These are phyloP conservation scores for Wickerhamiella domercqiae DNA, from an alignment of 805 yeast genomes.

Conservation along the genomic window DNA sequence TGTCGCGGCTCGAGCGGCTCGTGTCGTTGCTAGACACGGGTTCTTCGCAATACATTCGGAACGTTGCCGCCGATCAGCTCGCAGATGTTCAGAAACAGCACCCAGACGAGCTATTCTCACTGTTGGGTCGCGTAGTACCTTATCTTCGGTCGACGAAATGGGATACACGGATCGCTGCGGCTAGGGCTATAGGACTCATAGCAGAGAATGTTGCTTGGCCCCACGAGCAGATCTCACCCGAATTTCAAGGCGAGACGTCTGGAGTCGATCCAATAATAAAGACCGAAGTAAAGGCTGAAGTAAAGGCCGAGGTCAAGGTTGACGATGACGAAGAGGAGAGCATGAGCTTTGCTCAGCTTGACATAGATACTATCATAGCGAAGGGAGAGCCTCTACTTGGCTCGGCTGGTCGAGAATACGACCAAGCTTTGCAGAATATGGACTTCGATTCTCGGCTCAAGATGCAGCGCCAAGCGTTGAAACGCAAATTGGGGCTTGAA, in stretches of 20 bases:
- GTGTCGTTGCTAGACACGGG: conserved; percentile 64
- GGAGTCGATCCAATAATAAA: not conserved
- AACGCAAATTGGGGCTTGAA: conserved; percentile 30
- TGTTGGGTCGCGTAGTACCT: conserved; percentile 82
- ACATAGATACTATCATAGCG: conserved; percentile 24
- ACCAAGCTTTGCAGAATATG: conserved; percentile 24
- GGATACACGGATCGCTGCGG: conserved; percentile 95
- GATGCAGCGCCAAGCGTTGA: conserved; percentile 34
- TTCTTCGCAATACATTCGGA: conserved; percentile 80
- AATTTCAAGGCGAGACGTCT: conserved; percentile 5
- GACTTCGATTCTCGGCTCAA: conserved; percentile 34
- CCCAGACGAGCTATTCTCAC: conserved; percentile 76
- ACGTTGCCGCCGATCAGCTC: conserved; percentile 93
- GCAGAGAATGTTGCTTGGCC: conserved; percentile 76
- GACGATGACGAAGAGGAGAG: conserved; percentile 19
- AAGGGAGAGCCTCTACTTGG: conserved; percentile 42
- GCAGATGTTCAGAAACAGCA: conserved; percentile 88
- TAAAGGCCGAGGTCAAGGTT: conserved; percentile 13
- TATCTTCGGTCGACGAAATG: conserved; percentile 68
- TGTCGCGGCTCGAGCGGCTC: conserved; percentile 22
- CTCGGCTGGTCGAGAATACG: conserved; percentile 38
- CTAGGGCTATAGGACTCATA: conserved; percentile 87
- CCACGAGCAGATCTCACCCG: no score
- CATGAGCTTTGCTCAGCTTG: conserved; percentile 24
- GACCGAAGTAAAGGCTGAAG: conserved; percentile 12